Conservation (phyloP, 768 basidiomycete species). For the Pulveroboletus frians region DNA sequence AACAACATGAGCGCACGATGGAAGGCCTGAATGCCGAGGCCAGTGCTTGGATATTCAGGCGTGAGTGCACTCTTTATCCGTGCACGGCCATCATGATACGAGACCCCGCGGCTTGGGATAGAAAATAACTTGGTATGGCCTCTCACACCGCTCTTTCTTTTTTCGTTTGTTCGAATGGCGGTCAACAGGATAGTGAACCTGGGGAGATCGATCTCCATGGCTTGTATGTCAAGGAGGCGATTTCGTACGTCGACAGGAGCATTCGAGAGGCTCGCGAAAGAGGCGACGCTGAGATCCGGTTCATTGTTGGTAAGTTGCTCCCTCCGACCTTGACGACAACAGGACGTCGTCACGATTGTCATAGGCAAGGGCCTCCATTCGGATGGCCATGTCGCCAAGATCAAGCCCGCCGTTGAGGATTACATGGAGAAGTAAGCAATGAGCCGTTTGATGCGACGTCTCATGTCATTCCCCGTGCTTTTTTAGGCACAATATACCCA, state of each 20-base stretch:
- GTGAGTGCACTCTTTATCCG: slow-evolving; percentile 36
- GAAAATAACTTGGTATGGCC: slow-evolving; percentile 68
- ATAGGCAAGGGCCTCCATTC: slow-evolving; percentile 87
- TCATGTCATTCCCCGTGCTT: background rate
- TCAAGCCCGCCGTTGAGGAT: slow-evolving; percentile 88
- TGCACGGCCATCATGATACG: background rate
- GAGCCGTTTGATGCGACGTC: background rate
- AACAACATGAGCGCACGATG: slow-evolving; percentile 74
- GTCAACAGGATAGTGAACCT: slow-evolving; percentile 52
- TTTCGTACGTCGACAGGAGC: slow-evolving; percentile 64
- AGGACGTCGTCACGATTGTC: background rate
- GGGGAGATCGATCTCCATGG: slow-evolving; percentile 89
- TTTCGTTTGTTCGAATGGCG: background rate
- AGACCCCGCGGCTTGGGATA: slow-evolving; percentile 21
- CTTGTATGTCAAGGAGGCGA: slow-evolving; percentile 89
- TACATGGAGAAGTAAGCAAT: slow-evolving; percentile 69
- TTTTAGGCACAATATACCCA: slow-evolving; percentile 63
- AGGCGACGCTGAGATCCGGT: slow-evolving; percentile 59
- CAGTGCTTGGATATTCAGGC: slow-evolving; percentile 76
- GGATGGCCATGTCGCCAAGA: slow-evolving; percentile 66
- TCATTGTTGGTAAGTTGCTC: slow-evolving; percentile 74
- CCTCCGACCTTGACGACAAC: background rate
- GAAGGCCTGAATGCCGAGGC: slow-evolving; percentile 75
- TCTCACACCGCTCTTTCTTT: background rate
- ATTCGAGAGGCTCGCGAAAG: slow-evolving; percentile 60